Evolutionary conservation across 495 filamentous ascomycete species (phyloP).

Genomic region (Patellaria atrata): DNA sequence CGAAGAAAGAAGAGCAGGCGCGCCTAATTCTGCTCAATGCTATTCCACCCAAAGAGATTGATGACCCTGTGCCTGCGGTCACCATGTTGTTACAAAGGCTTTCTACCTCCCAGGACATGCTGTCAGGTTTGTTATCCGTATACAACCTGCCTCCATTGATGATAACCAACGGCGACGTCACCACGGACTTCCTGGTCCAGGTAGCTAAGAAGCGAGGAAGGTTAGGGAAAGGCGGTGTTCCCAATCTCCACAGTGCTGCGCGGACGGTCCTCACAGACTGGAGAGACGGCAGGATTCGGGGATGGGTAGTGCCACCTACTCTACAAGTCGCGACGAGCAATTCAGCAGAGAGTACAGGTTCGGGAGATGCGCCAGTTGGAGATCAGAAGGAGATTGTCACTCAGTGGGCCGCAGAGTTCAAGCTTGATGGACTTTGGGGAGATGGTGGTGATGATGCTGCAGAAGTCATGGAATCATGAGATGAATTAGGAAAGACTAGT

Average conservation of each 20-base stretch:
- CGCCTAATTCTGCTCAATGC: slow-evolving; percentile 80
- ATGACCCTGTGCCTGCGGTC: slow-evolving; percentile 79
- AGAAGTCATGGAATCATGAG: slow-evolving; percentile 25
- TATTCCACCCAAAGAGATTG: slow-evolving; percentile 82
- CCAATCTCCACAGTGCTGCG: slow-evolving; percentile 74
- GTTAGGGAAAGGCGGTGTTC: slow-evolving; percentile 77
- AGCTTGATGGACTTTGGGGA: slow-evolving; percentile 86
- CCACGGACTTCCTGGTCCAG: slow-evolving; percentile 87
- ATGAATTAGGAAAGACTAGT: too few relatives aligned
- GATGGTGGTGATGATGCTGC: slow-evolving; percentile 35
- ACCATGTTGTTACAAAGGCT: slow-evolving; percentile 65
- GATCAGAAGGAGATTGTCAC: slow-evolving; percentile 80
- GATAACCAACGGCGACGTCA: slow-evolving; percentile 49
- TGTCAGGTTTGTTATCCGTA: slow-evolving; percentile 60
- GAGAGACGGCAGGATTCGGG: slow-evolving; percentile 88
- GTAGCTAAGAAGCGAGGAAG: slow-evolving; percentile 85
- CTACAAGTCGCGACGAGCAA: slow-evolving; percentile 34
- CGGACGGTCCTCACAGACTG: slow-evolving; percentile 90
- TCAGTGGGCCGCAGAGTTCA: slow-evolving; percentile 91
- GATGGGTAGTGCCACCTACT: slow-evolving; percentile 69
- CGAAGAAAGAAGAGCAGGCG: slow-evolving; percentile 60
- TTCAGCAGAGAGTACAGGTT: slow-evolving; percentile 20
- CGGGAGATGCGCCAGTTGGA: slow-evolving; percentile 25
- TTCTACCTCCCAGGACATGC: slow-evolving; percentile 51
- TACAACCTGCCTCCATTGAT: slow-evolving; percentile 75